These are phyloP conservation scores for Diaporthe sp. DNA, from an alignment of 2,329 filamentous ascomycete genomes.

Conservation along the genomic window DNA sequence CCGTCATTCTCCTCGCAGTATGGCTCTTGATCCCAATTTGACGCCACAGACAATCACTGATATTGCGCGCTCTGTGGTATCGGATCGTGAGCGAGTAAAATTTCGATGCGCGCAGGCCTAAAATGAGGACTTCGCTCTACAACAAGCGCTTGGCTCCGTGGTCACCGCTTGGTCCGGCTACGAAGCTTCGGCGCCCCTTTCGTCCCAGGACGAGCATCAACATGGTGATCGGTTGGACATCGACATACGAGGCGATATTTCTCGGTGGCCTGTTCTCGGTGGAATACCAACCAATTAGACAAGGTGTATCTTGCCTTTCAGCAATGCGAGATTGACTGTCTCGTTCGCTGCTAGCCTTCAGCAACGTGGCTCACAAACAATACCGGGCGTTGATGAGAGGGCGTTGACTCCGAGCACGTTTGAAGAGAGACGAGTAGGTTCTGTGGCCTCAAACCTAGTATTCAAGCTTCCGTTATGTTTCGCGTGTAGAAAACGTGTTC, in stretches of 20 bases:
- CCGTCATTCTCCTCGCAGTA: background rate
- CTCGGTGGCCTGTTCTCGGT: background rate
- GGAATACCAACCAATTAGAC: background rate
- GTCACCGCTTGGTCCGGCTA: background rate
- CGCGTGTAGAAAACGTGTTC: background rate
- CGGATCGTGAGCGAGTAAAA: constrained; percentile 7
- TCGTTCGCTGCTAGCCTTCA: background rate
- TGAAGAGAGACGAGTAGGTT: constrained; percentile 3
- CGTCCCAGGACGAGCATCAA: constrained; percentile 23
- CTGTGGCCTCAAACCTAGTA: constrained; percentile 21
- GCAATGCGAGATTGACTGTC: background rate
- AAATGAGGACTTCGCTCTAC: constrained; percentile 13
- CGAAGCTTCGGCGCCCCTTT: constrained; percentile 16
- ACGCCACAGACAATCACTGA: constrained; percentile 11
- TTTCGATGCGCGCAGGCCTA: constrained; percentile 11
- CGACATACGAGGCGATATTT: background rate
- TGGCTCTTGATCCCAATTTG: constrained; percentile 10
- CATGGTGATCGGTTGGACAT: constrained; percentile 19
- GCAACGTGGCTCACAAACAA: background rate
- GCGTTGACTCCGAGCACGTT: constrained; percentile 19
- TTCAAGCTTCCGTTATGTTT: constrained; percentile 27
- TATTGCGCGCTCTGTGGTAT: background rate
- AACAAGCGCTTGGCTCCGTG: background rate
- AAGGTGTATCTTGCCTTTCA: background rate
- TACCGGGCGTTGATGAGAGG: constrained; percentile 19